Evolutionary conservation across 768 basidiomycete species (phyloP).

Genomic region (Pisolithus albus): DNA sequence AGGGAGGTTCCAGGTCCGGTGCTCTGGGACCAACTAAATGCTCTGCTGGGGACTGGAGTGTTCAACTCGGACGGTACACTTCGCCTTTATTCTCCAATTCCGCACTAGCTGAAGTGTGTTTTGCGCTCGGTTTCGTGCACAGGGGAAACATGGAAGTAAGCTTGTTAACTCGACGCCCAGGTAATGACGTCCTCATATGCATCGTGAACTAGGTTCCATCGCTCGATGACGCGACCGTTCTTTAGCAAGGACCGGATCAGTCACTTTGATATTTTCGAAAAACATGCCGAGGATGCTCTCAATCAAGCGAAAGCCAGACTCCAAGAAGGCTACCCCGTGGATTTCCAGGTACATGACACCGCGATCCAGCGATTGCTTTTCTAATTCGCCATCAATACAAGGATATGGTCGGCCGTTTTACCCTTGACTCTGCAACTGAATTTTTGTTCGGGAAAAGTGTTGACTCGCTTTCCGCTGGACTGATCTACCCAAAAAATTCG

Average conservation of each 20-base stretch:
- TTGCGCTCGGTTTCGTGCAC: not conserved
- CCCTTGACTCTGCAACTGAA: constrained; percentile 52
- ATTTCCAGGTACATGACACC: constrained; percentile 40
- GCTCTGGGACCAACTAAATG: constrained; percentile 1
- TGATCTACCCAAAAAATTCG: constrained; percentile 39
- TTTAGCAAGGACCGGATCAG: constrained; percentile 48
- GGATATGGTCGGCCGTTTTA: constrained; percentile 52
- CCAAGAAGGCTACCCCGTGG: constrained; percentile 42
- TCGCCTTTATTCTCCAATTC: not conserved
- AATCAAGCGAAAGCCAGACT: constrained; percentile 36
- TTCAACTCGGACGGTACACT: constrained; percentile 36
- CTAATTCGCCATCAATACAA: constrained; percentile 13
- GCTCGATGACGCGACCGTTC: constrained; percentile 55
- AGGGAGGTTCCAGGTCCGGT: constrained; percentile 4
- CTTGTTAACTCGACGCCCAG: constrained; percentile 20
- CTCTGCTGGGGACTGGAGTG: constrained; percentile 30
- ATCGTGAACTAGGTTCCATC: constrained; percentile 40
- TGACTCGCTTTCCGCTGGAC: constrained; percentile 37
- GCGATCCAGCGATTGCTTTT: not conserved
- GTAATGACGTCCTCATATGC: constrained; percentile 13
- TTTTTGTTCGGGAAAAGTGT: constrained; percentile 50
- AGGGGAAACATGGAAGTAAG: constrained; percentile 38
- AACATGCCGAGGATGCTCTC: constrained; percentile 45
- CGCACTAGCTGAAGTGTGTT: not conserved
- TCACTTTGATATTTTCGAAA: constrained; percentile 49